Evolutionary conservation across 2,329 filamentous ascomycete genomes (phyloP), one percentile per base, ranked within the genome.

Genomic region (Alternaria arborescens): DNA sequence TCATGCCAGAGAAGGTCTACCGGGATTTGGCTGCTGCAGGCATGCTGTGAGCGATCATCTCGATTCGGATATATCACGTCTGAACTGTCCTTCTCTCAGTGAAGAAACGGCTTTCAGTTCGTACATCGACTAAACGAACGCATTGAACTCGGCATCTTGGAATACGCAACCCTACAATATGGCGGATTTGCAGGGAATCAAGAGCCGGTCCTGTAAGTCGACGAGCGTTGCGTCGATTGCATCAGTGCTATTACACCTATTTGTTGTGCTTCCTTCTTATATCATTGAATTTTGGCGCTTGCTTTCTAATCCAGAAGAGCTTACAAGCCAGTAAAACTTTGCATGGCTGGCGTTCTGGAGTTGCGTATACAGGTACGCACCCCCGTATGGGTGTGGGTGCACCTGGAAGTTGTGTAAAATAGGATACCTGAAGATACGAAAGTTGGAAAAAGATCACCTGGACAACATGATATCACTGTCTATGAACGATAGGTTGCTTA

Each of bases 1-100:
- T 99, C 58, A 99, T 99, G 95, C 95, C 96, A 0, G 93, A 97
- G 82, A 97, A 97, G 85, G 94, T 99, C 55, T 99, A 97, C 79
- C 89, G 94, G 68, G 95, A 99, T 85, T 81, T 98, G 79, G 91
- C 93, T 80, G 97, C 96, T 82, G 93, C 97, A 77, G 94, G 94
- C 34, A 83, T 97, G 74, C 66, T 78, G 5, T 78, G 61, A 73
- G 56, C 22, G 12, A 14, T 5, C 8, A 5, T 0, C 1, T 28
- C 28, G 22, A 41, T 11, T 54, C 34, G 30, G 32, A 30, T 12
- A 36, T 20, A 10, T 5, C 20, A 8, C 16, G 20, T 11, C 20
- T 8, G 5, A 5, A 6, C 16, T 16, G 26, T 30, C 26, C 26
- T 20, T 32, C n/a, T 20, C n/a, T 47, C 26, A 14, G 6, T 30